Base-by-base conservation (phyloP, 345 rosid genomes). In the Aegle marmelos region DNA sequence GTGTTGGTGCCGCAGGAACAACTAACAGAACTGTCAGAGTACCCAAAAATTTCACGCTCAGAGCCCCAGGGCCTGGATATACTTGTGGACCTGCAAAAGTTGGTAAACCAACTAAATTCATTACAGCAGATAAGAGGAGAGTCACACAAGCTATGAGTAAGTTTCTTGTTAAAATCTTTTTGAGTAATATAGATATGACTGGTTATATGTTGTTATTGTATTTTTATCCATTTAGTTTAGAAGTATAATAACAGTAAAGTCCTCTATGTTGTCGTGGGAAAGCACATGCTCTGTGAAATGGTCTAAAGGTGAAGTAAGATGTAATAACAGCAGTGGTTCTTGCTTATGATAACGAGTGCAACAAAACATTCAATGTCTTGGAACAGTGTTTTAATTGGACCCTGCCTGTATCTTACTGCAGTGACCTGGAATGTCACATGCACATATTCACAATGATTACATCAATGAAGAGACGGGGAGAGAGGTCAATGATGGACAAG, bases 351-450 rank as follows among this genome's bases (percentile, higher is more conserved):
- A 31, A 31, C 50, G 33, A 41, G 6, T 11, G 13, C 53, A 13
- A 34, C 13, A 63, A 48, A 63, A 31, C n/a, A 27, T 39, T 68
- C 28, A 58, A 59, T 73, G 28, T 59, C 48, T 28, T 1, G 62
- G n/a, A 71, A 66, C 33, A 5, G 17, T 71, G 61, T 60, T 56
- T 74, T 78, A 70, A 72, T 28, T 62, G 54, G 25, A 77, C 54
- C 74, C 7, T 68, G 34, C 19, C 66, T 53, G 65, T 22, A 54
- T 65, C 75, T 78, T 58, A 25, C 75, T 24, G 86, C 94, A 95
- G 98, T 95, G 99, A 95, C 99, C n/a, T 93, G 98, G 98, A 93
- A 95, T 78, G 85, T 90, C 76, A 92, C 98, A 9, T 95, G 99
- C 90, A 90, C 94, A 68, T 93, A 93, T 81, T 95, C 99, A 2